Base-by-base conservation (phyloP, 2,329 filamentous ascomycete species). In the Tolypocladium endophyticum region DNA sequence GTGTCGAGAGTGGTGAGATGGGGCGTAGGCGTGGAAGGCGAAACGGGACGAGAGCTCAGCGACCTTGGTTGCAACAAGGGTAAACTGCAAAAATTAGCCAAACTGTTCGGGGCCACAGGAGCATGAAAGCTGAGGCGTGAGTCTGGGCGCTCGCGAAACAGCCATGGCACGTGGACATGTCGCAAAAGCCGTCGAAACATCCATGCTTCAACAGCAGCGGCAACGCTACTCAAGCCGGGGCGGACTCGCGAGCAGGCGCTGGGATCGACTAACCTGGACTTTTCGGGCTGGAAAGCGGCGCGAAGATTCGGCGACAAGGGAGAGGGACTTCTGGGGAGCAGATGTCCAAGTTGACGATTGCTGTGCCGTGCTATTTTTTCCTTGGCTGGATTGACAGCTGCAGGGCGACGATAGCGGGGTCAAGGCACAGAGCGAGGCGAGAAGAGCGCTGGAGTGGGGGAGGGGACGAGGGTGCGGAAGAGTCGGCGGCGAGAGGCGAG, bases 381-480 rank as follows among this genome's bases (percentile, higher is more conserved):
- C 18, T 12, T 30, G 25, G 9, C 58, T 43, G 36, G 36, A 55
- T 58, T 55, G 59, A 65, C 63, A 53, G 55, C 58, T 55, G 61
- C 56, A 47, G 58, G 58, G 58, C 23, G 56, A 60, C 36, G 57
- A 63, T 68, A 61, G 66, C 66, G 66, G 66, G 65, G 65, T 67
- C 64, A 50, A 61, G 61, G 57, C 58, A 56, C 58, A 60, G 41
- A 43, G 60, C 61, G 52, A 59, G 57, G 62, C 52, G 61, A 61
- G 61, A 60, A 65, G 56, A 59, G 59, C 55, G 62, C 35, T 54
- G 23, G 56, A 55, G 50, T 38, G 36, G 45, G 30, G 12, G 36
- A 59, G 58, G 36, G 58, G 56, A 61, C 58, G 55, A 62, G 60
- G 61, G 30, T 36, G 55, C 50, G 53, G 45, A 53, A 54, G 23